Evolutionary conservation across 257 asterid genomes (phyloP), one percentile per base, ranked within the genome.

Genomic region (Catharanthus roseus): DNA sequence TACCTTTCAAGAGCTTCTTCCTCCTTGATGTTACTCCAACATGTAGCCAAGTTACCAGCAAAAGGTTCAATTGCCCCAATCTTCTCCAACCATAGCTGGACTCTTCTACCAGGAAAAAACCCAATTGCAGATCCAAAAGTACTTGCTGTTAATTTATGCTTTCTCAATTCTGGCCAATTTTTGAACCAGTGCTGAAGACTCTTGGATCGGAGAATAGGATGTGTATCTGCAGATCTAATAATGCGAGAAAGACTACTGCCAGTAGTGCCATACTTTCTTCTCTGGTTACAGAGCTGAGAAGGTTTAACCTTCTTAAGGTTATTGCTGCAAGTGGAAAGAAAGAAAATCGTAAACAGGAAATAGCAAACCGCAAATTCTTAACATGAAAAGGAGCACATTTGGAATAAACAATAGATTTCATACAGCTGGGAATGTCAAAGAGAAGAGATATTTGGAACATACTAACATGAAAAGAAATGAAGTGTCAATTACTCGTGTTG

Each of bases 31-130:
- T 88, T 93, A 85, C 82, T 88, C 90, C 90, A 93, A 77, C 85
- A 75, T 8, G 98, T 88, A 61, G 96, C 89, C 24, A 78, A 34
- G 79, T 87, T 90, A 33, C 97, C 95, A 23, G 86, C 41, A 68
- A 90, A 93, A 26, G 93, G 95, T 70, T 87, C 87, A 6, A 80
- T 79, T n/a, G 83, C 77, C 71, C 96, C 95, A 41, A 90, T 80
- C 88, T 93, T 93, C 84, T 93, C 98, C 71, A 81, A 77, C 98
- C 98, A 93, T 31, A 90, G 76, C 63, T 89, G 85, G 76, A 80
- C 80, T 54, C 98, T 87, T 62, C 98, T 85, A 26, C 74, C 78
- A 41, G 82, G 96, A 89, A 91, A 93, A 65, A 93, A 86, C 33
- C 97, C 98, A 75, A 90, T 67, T 8, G 96, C 97, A 65, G 75